Evolutionary conservation across 768 basidiomycete species (phyloP).

Genomic region (Tylopilus plumbeoviolaceoides): DNA sequence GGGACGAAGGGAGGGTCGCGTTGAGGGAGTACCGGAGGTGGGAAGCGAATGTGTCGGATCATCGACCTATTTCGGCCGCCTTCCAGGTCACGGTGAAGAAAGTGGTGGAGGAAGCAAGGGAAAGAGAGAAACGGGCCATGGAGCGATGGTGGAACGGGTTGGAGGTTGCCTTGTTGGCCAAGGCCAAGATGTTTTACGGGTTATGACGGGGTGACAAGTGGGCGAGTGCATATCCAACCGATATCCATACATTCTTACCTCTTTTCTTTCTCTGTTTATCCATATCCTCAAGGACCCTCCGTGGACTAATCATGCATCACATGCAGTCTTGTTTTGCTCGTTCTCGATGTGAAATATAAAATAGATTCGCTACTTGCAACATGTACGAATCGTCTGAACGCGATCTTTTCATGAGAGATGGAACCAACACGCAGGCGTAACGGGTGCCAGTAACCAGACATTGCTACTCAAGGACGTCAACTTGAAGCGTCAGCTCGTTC

Average conservation of each 20-base stretch:
- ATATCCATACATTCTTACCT: background rate
- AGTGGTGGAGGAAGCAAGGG: conserved; percentile 56
- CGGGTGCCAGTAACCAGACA: no score
- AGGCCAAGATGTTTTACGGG: conserved; percentile 33
- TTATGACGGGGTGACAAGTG: conserved; percentile 15
- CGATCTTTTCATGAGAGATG: no score
- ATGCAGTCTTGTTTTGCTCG: background rate
- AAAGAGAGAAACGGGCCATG: conserved; percentile 52
- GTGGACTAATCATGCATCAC: background rate
- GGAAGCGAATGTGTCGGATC: conserved; percentile 87
- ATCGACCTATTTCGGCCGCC: conserved; percentile 81
- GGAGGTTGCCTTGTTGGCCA: conserved; percentile 29
- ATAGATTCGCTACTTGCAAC: no score
- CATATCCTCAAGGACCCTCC: background rate
- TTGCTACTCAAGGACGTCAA: no score
- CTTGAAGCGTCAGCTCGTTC: no score
- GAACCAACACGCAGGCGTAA: no score
- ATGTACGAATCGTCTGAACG: no score
- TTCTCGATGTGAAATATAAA: background rate
- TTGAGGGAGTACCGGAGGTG: conserved; percentile 75
- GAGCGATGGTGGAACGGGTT: conserved; percentile 47
- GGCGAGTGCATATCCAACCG: background rate
- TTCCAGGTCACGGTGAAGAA: conserved; percentile 73
- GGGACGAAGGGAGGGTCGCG: conserved; percentile 52
- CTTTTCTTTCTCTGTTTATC: background rate